Conservation (phyloP, 2,329 filamentous ascomycete genomes). For the Arthrobotrys sphaeroides region DNA sequence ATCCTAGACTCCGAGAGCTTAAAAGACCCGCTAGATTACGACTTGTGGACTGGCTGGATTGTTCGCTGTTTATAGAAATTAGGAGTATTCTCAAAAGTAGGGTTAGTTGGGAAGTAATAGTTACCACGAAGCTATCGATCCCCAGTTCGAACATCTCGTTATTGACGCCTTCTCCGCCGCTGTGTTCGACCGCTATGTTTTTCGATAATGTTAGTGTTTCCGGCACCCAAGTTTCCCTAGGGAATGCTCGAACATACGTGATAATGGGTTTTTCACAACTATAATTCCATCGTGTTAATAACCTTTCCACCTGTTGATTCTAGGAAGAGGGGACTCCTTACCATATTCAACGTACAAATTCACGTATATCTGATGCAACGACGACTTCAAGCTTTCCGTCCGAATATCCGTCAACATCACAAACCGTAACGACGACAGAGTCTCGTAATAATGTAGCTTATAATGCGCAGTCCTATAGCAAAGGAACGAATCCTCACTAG, state of each 20-base stretch:
- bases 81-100: neutral
- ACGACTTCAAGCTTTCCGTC: conserved; percentile 88
- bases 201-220: conserved; percentile 21
- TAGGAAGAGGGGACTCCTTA: conserved; percentile 62
- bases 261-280: conserved; percentile 77
- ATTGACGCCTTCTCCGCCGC: conserved; percentile 73
- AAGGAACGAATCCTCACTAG: conserved; percentile 73
- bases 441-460: conserved; percentile 99
- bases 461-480: conserved; percentile 93
- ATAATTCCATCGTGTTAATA: neutral
- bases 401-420: conserved; percentile 94
- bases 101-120: conserved; percentile 55
- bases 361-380: conserved; percentile 97
- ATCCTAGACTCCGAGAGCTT: neutral
- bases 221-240: neutral
- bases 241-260: conserved; percentile 60
- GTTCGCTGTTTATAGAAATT: conserved; percentile 18
- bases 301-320: conserved; percentile 9
- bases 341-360: conserved; percentile 97
- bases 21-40: no score
- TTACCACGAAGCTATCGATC: conserved; percentile 79
- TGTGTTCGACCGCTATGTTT: conserved; percentile 71
- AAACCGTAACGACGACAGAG: conserved; percentile 92
- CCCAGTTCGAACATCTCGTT: conserved; percentile 77
- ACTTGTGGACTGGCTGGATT: no score